These are phyloP conservation scores for Dispira simplex DNA, from an alignment of 192 early-diverging fungal genomes.

Conservation along the genomic window DNA sequence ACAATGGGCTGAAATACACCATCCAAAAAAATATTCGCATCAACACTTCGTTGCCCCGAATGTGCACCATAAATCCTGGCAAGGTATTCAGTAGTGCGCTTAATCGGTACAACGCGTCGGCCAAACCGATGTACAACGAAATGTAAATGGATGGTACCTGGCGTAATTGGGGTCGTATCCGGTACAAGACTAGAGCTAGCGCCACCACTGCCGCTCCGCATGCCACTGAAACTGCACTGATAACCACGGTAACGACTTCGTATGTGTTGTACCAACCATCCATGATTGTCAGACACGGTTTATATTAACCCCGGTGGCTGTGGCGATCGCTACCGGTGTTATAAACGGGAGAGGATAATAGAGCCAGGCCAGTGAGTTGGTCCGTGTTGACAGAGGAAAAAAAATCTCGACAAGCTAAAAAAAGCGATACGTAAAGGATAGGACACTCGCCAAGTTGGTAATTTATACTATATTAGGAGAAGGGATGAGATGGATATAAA, in stretches of 20 bases:
- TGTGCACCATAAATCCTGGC: conserved; percentile 2
- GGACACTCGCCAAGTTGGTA: too few relatives aligned
- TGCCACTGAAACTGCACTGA: conserved; percentile 6
- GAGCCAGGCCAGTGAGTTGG: too few relatives aligned
- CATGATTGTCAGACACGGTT: not conserved
- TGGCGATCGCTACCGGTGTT: too few relatives aligned
- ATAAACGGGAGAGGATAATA: too few relatives aligned
- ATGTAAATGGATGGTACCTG: conserved; percentile 11
- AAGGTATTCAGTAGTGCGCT: not conserved
- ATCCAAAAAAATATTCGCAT: conserved; percentile 8
- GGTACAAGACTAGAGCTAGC: conserved; percentile 1
- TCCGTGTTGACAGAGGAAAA: too few relatives aligned
- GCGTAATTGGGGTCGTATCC: not conserved
- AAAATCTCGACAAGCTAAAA: too few relatives aligned
- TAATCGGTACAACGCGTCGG: conserved; percentile 9
- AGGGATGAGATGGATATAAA: too few relatives aligned
- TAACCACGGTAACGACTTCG: not conserved
- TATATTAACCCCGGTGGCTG: too few relatives aligned
- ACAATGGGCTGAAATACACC: conserved; percentile 2
- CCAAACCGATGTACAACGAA: conserved; percentile 6
- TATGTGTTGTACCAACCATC: conserved; percentile 1
- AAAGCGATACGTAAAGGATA: too few relatives aligned
- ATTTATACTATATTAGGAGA: too few relatives aligned
- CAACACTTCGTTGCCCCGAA: conserved; percentile 2
- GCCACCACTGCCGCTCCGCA: conserved; percentile 3